phyloP scores from a whole-genome alignment of 495 filamentous ascomycete species.

The Durotheca rogersii region DNA sequence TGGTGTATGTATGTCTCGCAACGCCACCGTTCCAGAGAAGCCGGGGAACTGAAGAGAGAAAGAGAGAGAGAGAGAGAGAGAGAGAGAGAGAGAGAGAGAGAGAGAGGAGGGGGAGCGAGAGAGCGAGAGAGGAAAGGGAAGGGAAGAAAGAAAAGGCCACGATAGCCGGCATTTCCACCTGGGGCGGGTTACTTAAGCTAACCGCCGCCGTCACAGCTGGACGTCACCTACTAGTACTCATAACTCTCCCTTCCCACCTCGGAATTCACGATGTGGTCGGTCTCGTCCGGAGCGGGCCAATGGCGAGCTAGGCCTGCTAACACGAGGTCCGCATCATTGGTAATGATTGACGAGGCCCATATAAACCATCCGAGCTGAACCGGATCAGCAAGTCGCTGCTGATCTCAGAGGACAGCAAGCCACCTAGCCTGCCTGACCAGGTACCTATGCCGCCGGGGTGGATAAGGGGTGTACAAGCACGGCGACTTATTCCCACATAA shows the following conservation, averaged over 20 bases:
- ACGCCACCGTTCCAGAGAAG: background rate
- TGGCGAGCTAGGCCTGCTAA: slow-evolving; percentile 22
- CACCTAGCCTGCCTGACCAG: background rate
- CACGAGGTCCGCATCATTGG: slow-evolving; percentile 27
- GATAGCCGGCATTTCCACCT: no score
- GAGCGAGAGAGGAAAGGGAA: no score
- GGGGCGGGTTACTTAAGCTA: no score
- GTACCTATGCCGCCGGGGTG: background rate
- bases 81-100: no score
- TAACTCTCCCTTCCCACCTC: no score
- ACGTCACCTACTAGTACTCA: no score
- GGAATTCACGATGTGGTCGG: slow-evolving; percentile 13
- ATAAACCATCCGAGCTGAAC: slow-evolving; percentile 12
- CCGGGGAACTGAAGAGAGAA: background rate
- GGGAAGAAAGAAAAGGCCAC: no score
- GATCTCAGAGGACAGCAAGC: background rate
- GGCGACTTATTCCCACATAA: no score
- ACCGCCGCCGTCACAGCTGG: no score
- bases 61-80: background rate
- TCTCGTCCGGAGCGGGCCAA: slow-evolving; percentile 18
- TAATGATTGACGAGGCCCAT: slow-evolving; percentile 22
- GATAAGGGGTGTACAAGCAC: no score
- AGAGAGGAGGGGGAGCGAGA: no score
- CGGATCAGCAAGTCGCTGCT: background rate
- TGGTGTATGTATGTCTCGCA: background rate